Percentiles rank a stretch among this genome's conserved stretches.
Evolutionary conservation across 164 flowering plant genomes (phyloP).

Genomic region (Santalum album): DNA sequence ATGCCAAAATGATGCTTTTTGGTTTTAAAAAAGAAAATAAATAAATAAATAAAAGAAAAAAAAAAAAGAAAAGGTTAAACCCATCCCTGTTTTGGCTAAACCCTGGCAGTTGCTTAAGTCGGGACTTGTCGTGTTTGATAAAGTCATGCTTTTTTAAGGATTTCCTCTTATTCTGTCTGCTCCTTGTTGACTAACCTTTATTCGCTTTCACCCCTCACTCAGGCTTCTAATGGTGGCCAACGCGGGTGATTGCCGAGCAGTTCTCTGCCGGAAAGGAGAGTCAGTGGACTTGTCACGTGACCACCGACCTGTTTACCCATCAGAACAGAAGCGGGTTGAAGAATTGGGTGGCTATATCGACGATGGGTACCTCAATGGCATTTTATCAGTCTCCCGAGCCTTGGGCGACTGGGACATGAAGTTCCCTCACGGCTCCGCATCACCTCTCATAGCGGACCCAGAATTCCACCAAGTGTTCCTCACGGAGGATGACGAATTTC

Average conservation of each 20-base stretch:
- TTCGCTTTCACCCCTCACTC: too few relatives aligned
- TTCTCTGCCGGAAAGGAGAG: constrained; percentile 74
- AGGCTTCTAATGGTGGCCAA: constrained; percentile 73
- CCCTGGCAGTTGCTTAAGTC: too few relatives aligned
- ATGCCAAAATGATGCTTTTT: too few relatives aligned
- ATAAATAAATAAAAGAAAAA: too few relatives aligned
- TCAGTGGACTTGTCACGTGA: constrained; percentile 79
- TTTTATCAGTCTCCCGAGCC: constrained; percentile 67
- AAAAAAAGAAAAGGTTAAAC: too few relatives aligned
- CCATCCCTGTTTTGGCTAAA: too few relatives aligned
- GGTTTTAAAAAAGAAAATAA: too few relatives aligned
- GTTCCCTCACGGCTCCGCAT: constrained; percentile 46
- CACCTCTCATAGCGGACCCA: constrained; percentile 80
- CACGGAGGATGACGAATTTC: constrained; percentile 82
- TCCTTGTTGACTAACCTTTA: background rate
- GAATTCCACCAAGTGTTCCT: constrained; percentile 47
- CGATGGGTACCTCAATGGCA: constrained; percentile 79
- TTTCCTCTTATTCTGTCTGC: background rate
- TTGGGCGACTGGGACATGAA: constrained; percentile 94
- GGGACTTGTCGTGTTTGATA: too few relatives aligned
- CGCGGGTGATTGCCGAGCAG: constrained; percentile 93
- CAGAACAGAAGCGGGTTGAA: constrained; percentile 52
- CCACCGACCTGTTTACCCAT: constrained; percentile 51
- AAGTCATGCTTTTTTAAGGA: background rate
- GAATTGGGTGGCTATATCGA: constrained; percentile 61